These are phyloP conservation scores for Camellia sinensis DNA, from an alignment of 148 eudicot species.

Conservation along the genomic window DNA sequence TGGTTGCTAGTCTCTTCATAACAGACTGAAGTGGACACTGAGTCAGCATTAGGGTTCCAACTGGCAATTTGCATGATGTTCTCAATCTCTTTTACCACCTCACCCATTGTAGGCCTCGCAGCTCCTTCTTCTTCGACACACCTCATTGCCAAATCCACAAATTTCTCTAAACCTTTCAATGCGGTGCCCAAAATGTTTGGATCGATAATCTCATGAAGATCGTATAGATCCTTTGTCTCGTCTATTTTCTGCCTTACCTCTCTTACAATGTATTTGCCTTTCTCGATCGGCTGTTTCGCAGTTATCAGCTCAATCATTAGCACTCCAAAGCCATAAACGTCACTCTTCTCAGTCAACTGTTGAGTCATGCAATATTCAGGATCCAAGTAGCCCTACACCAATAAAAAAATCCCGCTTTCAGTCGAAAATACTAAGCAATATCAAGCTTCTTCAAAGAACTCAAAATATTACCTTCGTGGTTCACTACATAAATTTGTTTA, in stretches of 20 bases:
- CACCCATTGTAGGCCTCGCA: constrained; percentile 65
- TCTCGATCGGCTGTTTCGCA: constrained; percentile 59
- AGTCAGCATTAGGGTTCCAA: constrained; percentile 59
- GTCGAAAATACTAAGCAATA: background rate
- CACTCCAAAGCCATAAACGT: constrained; percentile 74
- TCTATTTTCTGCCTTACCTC: constrained; percentile 46
- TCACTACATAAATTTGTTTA: no score
- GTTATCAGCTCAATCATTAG: constrained; percentile 65
- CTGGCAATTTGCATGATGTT: constrained; percentile 57
- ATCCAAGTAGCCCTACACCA: constrained; percentile 72
- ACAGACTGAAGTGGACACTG: constrained; percentile 45
- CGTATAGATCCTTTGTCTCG: constrained; percentile 41
- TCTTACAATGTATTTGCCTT: constrained; percentile 64
- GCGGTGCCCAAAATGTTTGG: constrained; percentile 31
- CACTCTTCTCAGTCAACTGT: constrained; percentile 76
- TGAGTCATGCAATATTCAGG: constrained; percentile 87
- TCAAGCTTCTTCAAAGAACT: background rate
- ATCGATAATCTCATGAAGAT: constrained; percentile 51
- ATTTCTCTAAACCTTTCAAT: constrained; percentile 52
- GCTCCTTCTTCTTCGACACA: constrained; percentile 54
- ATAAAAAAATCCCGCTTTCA: background rate
- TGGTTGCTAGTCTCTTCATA: constrained; percentile 38
- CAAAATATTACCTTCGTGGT: no score
- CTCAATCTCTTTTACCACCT: constrained; percentile 78
- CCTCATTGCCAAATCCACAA: constrained; percentile 57